Evolutionary conservation across 176 grass and related monocot genomes (phyloP), one percentile per base, ranked within the genome.

Genomic region (Oryza australiensis): DNA sequence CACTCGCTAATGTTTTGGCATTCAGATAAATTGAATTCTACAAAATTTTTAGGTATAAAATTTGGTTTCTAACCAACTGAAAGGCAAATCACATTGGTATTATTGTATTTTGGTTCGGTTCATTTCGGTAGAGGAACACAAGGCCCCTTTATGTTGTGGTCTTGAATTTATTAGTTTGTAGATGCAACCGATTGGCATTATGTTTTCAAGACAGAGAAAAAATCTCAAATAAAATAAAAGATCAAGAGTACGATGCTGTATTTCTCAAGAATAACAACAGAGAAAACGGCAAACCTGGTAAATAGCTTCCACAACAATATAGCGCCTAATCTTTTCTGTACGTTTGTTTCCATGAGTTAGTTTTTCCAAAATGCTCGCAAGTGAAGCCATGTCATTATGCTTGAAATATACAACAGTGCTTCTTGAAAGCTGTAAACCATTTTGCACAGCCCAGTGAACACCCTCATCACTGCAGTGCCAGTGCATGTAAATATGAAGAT

Each of bases 371-470:
- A 35, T 91, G 40, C 65, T 88, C 53, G 79, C 85, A 40, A 87
- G 70, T 28, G 89, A 91, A 66, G 78, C 73, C 81, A 91, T 87
- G 79, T 91, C 89, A 78, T 91, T 91, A 63, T 91, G 85, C 71
- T 88, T 91, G 81, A 91, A 91, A 85, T 91, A 91, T 77, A 80
- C 77, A 67, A 91, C 76, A 73, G 72, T 88, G 80, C 85, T 88
- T 85, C 89, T 85, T 77, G 85, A 91, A 48, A 91, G 77, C 30
- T 88, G 77, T n/a, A 91, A 59, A 7, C 89, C 89, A 84, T 88
- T 91, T 75, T 88, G 85, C 59, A 88, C 85, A 85, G 78, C 89
- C 85, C 89, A 88, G 26, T 88, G 85, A 66, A 91, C 89, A 68
- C 81, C 81, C 66, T 91, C 89, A 62, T 91, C 89, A 76, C 89